Base-by-base conservation (phyloP, 78 protist species). In the Abeoforma whisleri region DNA sequence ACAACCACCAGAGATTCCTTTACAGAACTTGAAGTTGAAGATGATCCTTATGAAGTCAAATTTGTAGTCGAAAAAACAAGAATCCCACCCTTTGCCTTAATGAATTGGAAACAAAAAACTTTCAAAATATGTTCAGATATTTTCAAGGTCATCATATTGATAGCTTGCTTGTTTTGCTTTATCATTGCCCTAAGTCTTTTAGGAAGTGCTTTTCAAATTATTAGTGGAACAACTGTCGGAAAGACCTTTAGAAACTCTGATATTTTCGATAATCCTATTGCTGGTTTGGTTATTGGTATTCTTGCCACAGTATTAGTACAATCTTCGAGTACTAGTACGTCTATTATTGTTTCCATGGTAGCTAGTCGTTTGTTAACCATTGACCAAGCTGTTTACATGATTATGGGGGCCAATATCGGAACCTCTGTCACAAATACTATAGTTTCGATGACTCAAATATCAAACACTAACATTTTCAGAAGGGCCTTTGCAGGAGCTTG, bases 401-500 rank as follows among this genome's bases (percentile, higher is more conserved):
- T 82, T 25, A 82, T 82, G 85, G 85, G 85, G 8, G 39, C 69
- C 28, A 82, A 82, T 28, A 82, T 82, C 0, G 85, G 85, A 35
- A 82, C 85, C 5, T 33, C 77, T 34, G 85, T 82, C 2, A 82
- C 85, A 0, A 82, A 82, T 0, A 82, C 85, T 23, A 82, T 82
- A 23, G 85, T 82, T 28, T 40, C 76, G 12, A 82, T 82, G 85
- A 73, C 80, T 31, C 85, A 82, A 31, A 31, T 82, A 12, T 70
- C 80, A 16, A 73, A 82, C 25, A 40, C 70, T 8, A 82, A 82
- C 57, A 39, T 69, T 2, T 48, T 82, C 16, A 35, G 85, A 35
- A 69, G 85, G 22, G 85, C 85, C 22, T 82, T 82, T 82, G 85
- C 85, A 40, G 85, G 85, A 0, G 57, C 85, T 35, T 40, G 75